Conservation (phyloP, 2,329 filamentous ascomycete genomes). For the Aspergillus sp. region DNA sequence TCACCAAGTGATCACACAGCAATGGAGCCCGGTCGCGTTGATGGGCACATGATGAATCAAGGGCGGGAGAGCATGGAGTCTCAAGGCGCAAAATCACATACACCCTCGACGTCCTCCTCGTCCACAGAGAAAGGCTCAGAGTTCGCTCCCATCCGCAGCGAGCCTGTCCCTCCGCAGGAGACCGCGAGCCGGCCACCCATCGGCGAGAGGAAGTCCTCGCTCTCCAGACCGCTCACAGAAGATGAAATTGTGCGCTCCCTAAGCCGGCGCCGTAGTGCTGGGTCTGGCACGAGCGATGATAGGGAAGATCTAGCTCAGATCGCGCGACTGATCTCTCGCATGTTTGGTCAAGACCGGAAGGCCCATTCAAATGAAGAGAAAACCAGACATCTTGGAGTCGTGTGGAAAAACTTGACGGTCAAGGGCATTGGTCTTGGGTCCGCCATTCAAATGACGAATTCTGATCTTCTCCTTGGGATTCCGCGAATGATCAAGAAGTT, state of each 20-base stretch:
- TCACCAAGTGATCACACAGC: not conserved
- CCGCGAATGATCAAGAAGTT: slow-evolving; percentile 48
- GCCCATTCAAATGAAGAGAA: slow-evolving; percentile 67
- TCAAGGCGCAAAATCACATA: not conserved
- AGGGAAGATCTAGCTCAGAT: slow-evolving; percentile 31
- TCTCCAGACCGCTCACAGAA: slow-evolving; percentile 11
- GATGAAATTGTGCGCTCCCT: slow-evolving; percentile 18
- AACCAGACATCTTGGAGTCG: slow-evolving; percentile 65
- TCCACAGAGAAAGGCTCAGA: not conserved
- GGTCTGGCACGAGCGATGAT: slow-evolving; percentile 18
- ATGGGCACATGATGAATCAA: too few relatives aligned
- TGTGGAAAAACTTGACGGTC: slow-evolving; percentile 69
- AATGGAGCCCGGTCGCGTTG: not conserved
- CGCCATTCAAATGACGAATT: slow-evolving; percentile 55
- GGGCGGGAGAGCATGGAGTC: too few relatives aligned
- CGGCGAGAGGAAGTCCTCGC: not conserved
- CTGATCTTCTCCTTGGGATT: slow-evolving; percentile 54
- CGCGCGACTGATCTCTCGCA: slow-evolving; percentile 60
- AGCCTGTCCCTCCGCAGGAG: not conserved
- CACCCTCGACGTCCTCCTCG: not conserved
- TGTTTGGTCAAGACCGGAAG: slow-evolving; percentile 66
- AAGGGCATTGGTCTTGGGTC: slow-evolving; percentile 68
- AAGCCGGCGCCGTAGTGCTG: slow-evolving; percentile 24
- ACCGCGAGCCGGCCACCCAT: not conserved
- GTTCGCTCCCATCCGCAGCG: not conserved